phyloP scores from a whole-genome alignment of 2,329 filamentous ascomycete species.

The Claviceps pazoutovae region DNA sequence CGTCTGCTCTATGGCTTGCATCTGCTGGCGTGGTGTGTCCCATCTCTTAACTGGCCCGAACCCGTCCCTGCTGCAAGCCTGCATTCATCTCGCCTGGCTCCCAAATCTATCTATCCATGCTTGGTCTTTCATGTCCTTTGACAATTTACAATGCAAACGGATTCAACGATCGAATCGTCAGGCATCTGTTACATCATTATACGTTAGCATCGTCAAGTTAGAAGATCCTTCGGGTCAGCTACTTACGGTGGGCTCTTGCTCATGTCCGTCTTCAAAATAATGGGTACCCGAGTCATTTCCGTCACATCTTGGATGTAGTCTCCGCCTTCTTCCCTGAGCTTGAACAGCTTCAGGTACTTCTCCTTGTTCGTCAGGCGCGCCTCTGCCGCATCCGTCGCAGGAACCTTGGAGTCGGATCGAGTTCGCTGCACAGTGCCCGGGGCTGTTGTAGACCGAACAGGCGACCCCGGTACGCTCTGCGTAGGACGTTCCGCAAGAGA shows the following conservation, averaged over 20 bases:
- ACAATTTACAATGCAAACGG: constrained; percentile 49
- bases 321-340: constrained; percentile 78
- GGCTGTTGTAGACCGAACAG: constrained; percentile 57
- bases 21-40: constrained; percentile 1
- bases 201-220: neutral
- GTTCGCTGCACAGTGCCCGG: constrained; percentile 67
- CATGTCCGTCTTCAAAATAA: constrained; percentile 95
- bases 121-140: neutral
- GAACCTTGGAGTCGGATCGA: constrained; percentile 86
- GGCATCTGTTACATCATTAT: constrained; percentile 38
- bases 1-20: constrained; percentile 3
- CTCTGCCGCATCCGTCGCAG: constrained; percentile 60
- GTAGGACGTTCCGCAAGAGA: constrained; percentile 81
- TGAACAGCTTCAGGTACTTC: constrained; percentile 86
- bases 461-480: constrained; percentile 89
- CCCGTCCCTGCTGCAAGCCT: neutral
- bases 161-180: constrained; percentile 74
- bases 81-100: neutral
- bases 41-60: neutral
- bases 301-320: constrained; percentile 97
- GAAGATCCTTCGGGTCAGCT: neutral
- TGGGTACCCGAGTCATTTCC: constrained; percentile 94
- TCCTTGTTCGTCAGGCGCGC: constrained; percentile 81
- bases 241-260: constrained; percentile 99
- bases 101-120: neutral